These are phyloP conservation scores for Euryodendron excelsum DNA, from an alignment of 148 eudicot genomes.

Conservation along the genomic window DNA sequence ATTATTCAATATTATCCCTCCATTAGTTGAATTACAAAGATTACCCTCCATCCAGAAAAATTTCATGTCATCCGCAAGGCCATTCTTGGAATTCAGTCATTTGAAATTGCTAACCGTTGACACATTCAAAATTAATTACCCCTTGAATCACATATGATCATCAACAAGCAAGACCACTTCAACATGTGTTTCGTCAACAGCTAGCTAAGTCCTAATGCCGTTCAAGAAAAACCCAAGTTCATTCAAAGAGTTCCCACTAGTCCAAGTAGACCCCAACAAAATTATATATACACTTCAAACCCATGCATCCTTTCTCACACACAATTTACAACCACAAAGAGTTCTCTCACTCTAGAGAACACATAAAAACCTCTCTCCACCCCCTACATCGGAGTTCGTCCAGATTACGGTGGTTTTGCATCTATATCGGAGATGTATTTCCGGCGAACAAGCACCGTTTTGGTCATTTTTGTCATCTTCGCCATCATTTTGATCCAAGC, in stretches of 20 bases:
- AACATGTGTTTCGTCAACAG: neutral
- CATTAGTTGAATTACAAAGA: too few species aligned
- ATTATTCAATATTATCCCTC: too few species aligned
- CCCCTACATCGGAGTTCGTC: neutral
- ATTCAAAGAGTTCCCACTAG: neutral
- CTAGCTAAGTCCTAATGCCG: neutral
- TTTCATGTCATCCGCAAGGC: neutral
- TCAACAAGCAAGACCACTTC: neutral
- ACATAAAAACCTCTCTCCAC: neutral
- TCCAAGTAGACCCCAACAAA: neutral
- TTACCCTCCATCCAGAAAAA: too few species aligned
- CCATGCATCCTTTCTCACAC: neutral
- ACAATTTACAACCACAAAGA: neutral
- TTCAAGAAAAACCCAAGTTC: too few species aligned
- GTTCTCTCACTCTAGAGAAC: too few species aligned
- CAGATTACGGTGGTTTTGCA: neutral
- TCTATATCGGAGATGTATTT: too few species aligned
- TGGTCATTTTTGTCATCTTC: too few species aligned
- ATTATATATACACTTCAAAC: neutral
- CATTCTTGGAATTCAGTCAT: neutral
- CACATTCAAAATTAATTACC: neutral
- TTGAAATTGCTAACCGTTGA: neutral
- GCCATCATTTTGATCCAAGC: too few species aligned
- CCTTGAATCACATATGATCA: neutral
- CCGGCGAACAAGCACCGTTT: too few species aligned